Evolutionary conservation across 768 basidiomycete species (phyloP).

Genomic region (Leccinum broughii): DNA sequence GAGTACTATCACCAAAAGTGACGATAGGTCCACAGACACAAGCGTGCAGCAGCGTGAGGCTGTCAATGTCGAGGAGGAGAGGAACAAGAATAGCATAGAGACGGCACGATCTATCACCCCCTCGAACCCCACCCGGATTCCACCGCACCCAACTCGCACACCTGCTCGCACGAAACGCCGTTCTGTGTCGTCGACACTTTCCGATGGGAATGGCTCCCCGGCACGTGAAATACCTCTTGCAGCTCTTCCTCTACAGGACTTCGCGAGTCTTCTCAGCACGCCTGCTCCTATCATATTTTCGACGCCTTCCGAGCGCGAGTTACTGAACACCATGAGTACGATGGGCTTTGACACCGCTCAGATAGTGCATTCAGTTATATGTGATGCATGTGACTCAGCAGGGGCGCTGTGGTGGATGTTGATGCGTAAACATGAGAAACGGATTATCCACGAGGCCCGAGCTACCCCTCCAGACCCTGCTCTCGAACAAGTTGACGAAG

Average conservation of each 20-base stretch:
- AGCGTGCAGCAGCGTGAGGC: constrained; percentile 46
- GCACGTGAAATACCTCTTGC: constrained; percentile 46
- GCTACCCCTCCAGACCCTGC: constrained; percentile 18
- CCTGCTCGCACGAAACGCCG: constrained; percentile 95
- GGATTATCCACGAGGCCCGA: constrained; percentile 41
- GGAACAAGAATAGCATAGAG: constrained; percentile 1
- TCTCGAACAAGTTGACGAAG: constrained; percentile 18
- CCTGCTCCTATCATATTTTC: constrained; percentile 86
- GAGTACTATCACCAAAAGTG: constrained; percentile 55
- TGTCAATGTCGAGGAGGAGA: constrained; percentile 52
- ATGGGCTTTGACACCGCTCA: constrained; percentile 94
- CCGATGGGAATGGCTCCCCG: constrained; percentile 57
- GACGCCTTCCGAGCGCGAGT: constrained; percentile 73
- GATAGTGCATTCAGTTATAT: constrained; percentile 90
- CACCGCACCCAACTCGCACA: constrained; percentile 77
- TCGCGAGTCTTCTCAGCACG: constrained; percentile 59
- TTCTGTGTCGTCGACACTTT: constrained; percentile 87
- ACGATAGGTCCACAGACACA: constrained; percentile 26
- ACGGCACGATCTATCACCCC: constrained; percentile 23
- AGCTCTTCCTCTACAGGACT: constrained; percentile 50
- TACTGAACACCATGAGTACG: constrained; percentile 70
- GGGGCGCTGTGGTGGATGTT: constrained; percentile 98
- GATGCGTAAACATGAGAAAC: constrained; percentile 74
- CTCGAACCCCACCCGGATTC: constrained; percentile 31
- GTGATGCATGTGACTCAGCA: constrained; percentile 88